Base-by-base conservation (phyloP, 768 basidiomycete genomes). In the Termitomyces sp. region DNA sequence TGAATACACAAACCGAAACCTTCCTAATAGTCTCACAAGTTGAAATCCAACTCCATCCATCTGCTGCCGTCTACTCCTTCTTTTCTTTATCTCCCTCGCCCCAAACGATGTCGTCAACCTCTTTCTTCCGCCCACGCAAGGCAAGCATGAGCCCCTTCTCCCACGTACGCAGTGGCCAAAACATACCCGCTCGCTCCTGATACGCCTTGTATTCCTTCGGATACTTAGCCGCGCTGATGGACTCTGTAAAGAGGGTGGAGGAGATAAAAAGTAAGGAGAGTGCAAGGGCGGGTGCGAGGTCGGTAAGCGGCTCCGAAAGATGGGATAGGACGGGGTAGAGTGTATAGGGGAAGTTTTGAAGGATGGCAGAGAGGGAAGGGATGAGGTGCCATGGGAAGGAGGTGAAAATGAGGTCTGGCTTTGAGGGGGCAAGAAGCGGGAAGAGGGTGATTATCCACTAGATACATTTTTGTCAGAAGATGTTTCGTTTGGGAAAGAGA, bases 231-330 rank as follows among this genome's bases (percentile, higher is more conserved):
- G 68, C 65, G 6, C 92, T 87, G 67, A 98, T 94, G 40, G 80
- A 79, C 76, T 98, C 96, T 0, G 94, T 92, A 73, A 89, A 89
- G 15, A 72, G 62, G 1, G 94, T 95, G 18, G 92, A 95, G 2
- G 84, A 81, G 70, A 84, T 77, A 79, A 96, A 96, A 2, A 97
- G 80, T 12, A 76, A 55, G 63, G 87, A 89, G 42, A 95, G 81
- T 8, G 81, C 74, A 18, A 90, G 60, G 20, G 87, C 81, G 0
- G 91, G 89, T 18, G 78, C 60, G 20, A 92, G 71, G 2, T 74
- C 58, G 3, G 62, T 58, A 3, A 74, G 70, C 0, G 66, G 60
- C 40, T 35, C 32, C 3, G 73, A 75, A 63, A 69, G 72, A 35
- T 78, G 60, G 11, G 69, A 70, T 33, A 66, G 63, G 32, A 71